Percentiles rank a stretch among this genome's conserved stretches.
Evolutionary conservation across 805 yeast genomes (phyloP).

Genomic region (Grigorovia humatica): DNA sequence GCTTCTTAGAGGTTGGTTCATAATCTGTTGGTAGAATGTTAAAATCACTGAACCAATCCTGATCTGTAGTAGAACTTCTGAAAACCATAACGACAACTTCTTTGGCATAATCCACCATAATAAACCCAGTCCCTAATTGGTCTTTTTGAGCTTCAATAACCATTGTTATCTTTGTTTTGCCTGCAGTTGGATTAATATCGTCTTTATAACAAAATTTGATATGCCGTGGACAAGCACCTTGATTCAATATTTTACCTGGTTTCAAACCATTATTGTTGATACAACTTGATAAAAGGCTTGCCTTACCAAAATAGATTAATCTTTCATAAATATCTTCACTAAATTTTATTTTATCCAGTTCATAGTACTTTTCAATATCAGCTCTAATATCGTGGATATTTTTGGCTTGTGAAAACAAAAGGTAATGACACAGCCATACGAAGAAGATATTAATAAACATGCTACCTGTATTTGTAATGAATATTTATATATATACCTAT

Average conservation of each 20-base stretch:
- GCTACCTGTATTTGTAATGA: neutral
- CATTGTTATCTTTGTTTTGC: slow-evolving; percentile 29
- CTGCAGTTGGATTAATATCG: slow-evolving; percentile 17
- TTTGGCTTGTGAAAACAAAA: neutral
- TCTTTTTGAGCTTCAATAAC: slow-evolving; percentile 34
- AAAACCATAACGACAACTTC: slow-evolving; percentile 41
- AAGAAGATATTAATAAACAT: neutral
- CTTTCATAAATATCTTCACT: slow-evolving; percentile 18
- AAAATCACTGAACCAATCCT: slow-evolving; percentile 57
- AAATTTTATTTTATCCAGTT: slow-evolving; percentile 2
- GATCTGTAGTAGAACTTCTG: slow-evolving; percentile 52
- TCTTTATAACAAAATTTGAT: slow-evolving; percentile 24
- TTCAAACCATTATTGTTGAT: slow-evolving; percentile 17
- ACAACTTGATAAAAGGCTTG: slow-evolving; percentile 30
- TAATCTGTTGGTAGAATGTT: slow-evolving; percentile 38
- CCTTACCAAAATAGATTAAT: slow-evolving; percentile 25
- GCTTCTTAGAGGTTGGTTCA: slow-evolving; percentile 32
- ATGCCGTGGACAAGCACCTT: slow-evolving; percentile 28
- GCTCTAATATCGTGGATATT: neutral
- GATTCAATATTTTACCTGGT: slow-evolving; percentile 17
- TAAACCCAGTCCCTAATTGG: slow-evolving; percentile 46
- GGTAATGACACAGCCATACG: neutral
- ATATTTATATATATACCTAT: too few relatives aligned
- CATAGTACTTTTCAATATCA: neutral
- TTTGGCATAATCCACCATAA: slow-evolving; percentile 38